Conservation (phyloP, 805 yeast species). For the Blastobotrys americana region DNA sequence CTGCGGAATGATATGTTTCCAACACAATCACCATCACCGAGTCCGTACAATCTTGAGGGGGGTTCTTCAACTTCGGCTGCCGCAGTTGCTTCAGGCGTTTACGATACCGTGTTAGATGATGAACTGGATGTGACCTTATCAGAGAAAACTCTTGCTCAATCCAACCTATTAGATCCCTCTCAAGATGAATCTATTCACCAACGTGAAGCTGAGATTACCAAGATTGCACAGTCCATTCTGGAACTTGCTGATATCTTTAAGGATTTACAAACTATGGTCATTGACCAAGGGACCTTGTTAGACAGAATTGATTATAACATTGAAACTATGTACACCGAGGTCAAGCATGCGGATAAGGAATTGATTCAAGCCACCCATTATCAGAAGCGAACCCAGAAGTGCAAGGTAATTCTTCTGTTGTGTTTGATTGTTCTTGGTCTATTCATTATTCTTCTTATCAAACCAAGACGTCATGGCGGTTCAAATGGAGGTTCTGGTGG, state of each 20-base stretch:
- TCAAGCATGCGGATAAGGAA: slow-evolving; percentile 72
- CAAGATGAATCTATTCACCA: slow-evolving; percentile 47
- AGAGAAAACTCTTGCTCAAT: slow-evolving; percentile 31
- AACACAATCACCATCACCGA: slow-evolving; percentile 11
- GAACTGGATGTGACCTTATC: slow-evolving; percentile 30
- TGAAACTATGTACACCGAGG: slow-evolving; percentile 67
- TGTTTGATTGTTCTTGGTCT: slow-evolving; percentile 64
- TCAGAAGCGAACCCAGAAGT: slow-evolving; percentile 84
- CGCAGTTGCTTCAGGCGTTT: slow-evolving; percentile 2
- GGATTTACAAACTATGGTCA: slow-evolving; percentile 84
- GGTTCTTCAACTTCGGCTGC: slow-evolving; percentile 7
- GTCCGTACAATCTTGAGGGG: slow-evolving; percentile 10
- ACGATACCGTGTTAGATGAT: slow-evolving; percentile 17
- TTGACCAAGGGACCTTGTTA: slow-evolving; percentile 90
- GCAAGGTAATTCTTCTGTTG: slow-evolving; percentile 74
- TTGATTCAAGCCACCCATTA: slow-evolving; percentile 66
- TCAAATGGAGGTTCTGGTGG: background rate
- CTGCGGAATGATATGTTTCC: slow-evolving; percentile 67
- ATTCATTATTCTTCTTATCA: slow-evolving; percentile 61
- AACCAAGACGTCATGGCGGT: slow-evolving; percentile 26
- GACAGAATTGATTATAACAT: slow-evolving; percentile 93
- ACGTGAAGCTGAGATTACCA: slow-evolving; percentile 83
- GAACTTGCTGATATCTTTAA: slow-evolving; percentile 90
- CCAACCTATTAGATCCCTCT: slow-evolving; percentile 21
- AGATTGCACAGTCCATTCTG: slow-evolving; percentile 86